These are phyloP conservation scores for Clonostachys byssicola DNA, from an alignment of 2,329 filamentous ascomycete genomes.

Conservation along the genomic window DNA sequence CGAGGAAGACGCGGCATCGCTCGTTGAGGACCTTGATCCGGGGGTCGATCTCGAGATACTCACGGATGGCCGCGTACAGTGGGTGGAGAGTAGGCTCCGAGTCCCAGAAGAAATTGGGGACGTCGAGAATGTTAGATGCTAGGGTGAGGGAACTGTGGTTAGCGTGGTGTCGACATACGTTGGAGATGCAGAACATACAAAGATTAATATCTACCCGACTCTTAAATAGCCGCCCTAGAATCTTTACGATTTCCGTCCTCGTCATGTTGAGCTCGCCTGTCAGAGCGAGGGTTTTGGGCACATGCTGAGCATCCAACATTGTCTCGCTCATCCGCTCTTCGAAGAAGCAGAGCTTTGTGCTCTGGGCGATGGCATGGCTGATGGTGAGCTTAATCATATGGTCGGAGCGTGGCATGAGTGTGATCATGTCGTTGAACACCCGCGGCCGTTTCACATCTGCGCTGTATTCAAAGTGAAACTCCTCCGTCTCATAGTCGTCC, in stretches of 20 bases:
- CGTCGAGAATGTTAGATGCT: conserved; percentile 95
- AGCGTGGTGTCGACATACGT: conserved; percentile 8
- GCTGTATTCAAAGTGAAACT: conserved; percentile 98
- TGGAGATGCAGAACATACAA: conserved; percentile 55
- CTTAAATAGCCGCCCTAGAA: conserved; percentile 86
- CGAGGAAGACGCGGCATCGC: conserved; percentile 91
- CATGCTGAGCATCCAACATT: conserved; percentile 88
- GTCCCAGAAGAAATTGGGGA: conserved; percentile 98
- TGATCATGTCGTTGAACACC: conserved; percentile 99
- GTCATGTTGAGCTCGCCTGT: conserved; percentile 91
- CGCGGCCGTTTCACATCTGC: conserved; percentile 78
- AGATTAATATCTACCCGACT: conserved; percentile 95
- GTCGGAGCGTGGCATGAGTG: conserved; percentile 79
- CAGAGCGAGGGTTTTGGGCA: conserved; percentile 82
- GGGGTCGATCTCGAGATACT: conserved; percentile 96
- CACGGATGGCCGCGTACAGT: conserved; percentile 88
- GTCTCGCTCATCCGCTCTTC: conserved; percentile 94
- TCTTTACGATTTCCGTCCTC: conserved; percentile 84
- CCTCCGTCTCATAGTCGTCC: conserved; percentile 92
- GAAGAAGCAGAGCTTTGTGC: conserved; percentile 93
- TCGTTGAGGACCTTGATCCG: conserved; percentile 97
- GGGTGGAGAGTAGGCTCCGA: conserved; percentile 92
- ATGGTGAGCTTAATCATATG: conserved; percentile 99
- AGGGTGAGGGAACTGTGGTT: neutral
- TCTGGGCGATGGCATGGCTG: conserved; percentile 95